These are phyloP conservation scores for Xylariomycetidae sp. DNA, from an alignment of 2,329 filamentous ascomycete genomes.

Conservation along the genomic window DNA sequence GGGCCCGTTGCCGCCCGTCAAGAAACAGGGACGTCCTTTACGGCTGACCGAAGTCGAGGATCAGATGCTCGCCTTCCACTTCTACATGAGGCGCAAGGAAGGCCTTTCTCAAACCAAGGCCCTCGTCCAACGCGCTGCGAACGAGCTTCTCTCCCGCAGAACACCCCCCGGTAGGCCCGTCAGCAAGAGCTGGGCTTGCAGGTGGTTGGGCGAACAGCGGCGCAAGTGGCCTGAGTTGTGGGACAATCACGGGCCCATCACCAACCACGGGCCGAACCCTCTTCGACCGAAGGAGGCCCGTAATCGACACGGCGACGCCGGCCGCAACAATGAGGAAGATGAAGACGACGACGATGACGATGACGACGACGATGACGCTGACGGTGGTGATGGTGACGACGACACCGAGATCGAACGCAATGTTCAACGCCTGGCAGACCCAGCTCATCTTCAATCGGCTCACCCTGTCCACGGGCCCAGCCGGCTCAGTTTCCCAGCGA, in stretches of 20 bases:
- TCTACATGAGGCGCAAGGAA: slow-evolving; percentile 7
- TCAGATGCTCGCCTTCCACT: slow-evolving; percentile 9
- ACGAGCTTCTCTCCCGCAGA: slow-evolving; percentile 7
- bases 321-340: neutral
- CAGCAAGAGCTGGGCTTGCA: slow-evolving; percentile 6
- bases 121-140: slow-evolving; percentile 6
- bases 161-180: slow-evolving; percentile 1
- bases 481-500: no score
- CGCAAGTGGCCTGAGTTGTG: no score
- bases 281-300: neutral
- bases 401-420: no score
- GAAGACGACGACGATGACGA: slow-evolving; percentile 1
- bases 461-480: no score
- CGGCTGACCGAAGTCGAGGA: slow-evolving; percentile 7
- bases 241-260: no score
- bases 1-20: no score
- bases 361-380: slow-evolving; percentile 4
- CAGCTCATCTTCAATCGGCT: no score
- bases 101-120: slow-evolving; percentile 2
- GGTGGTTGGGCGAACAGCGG: slow-evolving; percentile 6
- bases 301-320: neutral
- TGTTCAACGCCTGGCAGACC: no score
- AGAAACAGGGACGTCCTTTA: slow-evolving; percentile 5
- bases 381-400: slow-evolving; percentile 4
- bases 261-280: slow-evolving; percentile 3